Percentiles rank a stretch among this genome's conserved stretches.
These are phyloP conservation scores for Phyllostachys edulis DNA, from an alignment of 176 grass and related monocot species.

Conservation along the genomic window DNA sequence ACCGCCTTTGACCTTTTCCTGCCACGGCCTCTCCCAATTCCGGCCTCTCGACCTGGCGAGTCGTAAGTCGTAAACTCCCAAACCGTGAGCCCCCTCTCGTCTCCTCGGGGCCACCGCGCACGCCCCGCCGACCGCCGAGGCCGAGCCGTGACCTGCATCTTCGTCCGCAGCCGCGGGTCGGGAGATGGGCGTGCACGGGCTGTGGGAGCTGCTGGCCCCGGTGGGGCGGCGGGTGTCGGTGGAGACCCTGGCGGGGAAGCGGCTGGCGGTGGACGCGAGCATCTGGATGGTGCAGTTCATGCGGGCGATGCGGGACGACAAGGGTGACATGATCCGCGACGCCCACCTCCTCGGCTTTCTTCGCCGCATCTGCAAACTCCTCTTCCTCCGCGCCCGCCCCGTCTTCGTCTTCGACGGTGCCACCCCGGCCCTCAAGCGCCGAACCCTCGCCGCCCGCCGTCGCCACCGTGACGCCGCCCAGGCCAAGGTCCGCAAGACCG, in stretches of 20 bases:
- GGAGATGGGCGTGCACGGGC: conserved; percentile 85
- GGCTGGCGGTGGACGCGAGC: conserved; percentile 88
- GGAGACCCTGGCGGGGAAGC: conserved; percentile 89
- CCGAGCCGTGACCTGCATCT: neutral
- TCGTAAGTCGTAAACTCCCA: neutral
- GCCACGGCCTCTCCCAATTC: neutral
- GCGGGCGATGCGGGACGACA: conserved; percentile 95
- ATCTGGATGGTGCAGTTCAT: conserved; percentile 99
- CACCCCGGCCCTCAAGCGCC: conserved; percentile 77
- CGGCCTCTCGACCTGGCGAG: neutral
- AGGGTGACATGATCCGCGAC: conserved; percentile 86
- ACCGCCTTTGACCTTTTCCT: conserved; percentile 34
- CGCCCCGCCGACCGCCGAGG: neutral
- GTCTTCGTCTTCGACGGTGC: conserved; percentile 91
- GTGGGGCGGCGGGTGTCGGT: conserved; percentile 91
- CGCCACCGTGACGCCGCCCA: conserved; percentile 76
- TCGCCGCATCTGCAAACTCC: conserved; percentile 92
- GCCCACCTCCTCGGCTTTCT: conserved; percentile 92
- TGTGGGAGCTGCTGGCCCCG: conserved; percentile 89
- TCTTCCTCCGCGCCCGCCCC: conserved; percentile 77
- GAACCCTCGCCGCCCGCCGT: conserved; percentile 74
- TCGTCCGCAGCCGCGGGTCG: neutral
- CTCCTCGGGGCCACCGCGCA: conserved; percentile 12
- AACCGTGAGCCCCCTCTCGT: neutral
- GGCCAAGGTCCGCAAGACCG: conserved; percentile 93